A percentile compares a stretch with the other conserved stretches of the same genome.
phyloP scores from a whole-genome alignment of 371 early-diverging fungal genomes.

The Mucor sp. region DNA sequence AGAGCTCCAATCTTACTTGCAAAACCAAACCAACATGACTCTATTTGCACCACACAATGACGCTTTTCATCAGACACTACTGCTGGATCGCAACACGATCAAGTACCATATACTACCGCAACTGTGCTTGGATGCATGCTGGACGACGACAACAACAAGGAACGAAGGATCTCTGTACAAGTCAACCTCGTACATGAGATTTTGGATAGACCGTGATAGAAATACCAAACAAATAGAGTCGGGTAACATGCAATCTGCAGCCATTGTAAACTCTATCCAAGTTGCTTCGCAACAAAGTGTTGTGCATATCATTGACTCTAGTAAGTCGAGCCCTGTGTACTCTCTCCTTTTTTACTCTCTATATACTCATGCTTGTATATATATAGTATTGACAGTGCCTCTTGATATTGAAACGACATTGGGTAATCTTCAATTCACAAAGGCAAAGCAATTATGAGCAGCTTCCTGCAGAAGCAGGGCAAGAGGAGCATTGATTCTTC shows the following conservation, averaged over 20 bases:
- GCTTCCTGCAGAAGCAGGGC: too few relatives aligned
- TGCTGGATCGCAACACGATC: neutral
- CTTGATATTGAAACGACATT: constrained; percentile 12
- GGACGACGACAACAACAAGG: too few relatives aligned
- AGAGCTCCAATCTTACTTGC: neutral
- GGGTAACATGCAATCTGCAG: constrained; percentile 10
- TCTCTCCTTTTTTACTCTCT: neutral
- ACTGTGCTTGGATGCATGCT: neutral
- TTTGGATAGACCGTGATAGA: neutral
- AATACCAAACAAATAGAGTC: constrained; percentile 7
- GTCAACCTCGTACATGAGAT: neutral
- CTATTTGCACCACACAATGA: constrained; percentile 14
- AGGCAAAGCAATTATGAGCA: constrained; percentile 5
- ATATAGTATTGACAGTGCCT: constrained; percentile 9
- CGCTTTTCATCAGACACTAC: neutral
- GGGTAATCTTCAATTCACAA: neutral
- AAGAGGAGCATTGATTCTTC: too few relatives aligned
- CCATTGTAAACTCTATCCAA: constrained; percentile 1
- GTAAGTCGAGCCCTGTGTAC: neutral
- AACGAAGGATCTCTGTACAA: neutral
- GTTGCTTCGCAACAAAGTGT: neutral
- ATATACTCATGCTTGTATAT: too few relatives aligned
- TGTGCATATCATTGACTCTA: constrained; percentile 9
- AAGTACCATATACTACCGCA: constrained; percentile 5
- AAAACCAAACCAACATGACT: constrained; percentile 1